Percentiles rank a stretch among this genome's conserved stretches.
Evolutionary conservation across 2,329 filamentous ascomycete genomes (phyloP).

Genomic region (Trichoderma citrinoviride): DNA sequence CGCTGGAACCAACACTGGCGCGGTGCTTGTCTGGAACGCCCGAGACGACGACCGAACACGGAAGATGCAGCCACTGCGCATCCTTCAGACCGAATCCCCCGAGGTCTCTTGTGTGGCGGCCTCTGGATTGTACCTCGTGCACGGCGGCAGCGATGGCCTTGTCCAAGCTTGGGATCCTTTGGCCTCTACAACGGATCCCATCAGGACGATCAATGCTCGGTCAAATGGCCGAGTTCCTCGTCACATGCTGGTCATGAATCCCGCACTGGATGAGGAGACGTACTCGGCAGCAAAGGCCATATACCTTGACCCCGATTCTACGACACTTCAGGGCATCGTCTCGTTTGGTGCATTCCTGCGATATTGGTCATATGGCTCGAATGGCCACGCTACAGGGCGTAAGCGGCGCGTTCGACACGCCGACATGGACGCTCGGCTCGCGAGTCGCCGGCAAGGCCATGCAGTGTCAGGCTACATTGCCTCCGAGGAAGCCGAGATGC

Average conservation of each 20-base stretch:
- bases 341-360: slow-evolving; percentile 83
- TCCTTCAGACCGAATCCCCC: slow-evolving; percentile 87
- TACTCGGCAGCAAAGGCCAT: slow-evolving; percentile 82
- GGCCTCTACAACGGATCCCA: slow-evolving; percentile 71
- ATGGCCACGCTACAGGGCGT: slow-evolving; percentile 68
- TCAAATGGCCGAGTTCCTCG: slow-evolving; percentile 81
- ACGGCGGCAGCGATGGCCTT: slow-evolving; percentile 90
- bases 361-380: slow-evolving; percentile 92
- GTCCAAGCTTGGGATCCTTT: slow-evolving; percentile 98
- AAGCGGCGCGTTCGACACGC: slow-evolving; percentile 77
- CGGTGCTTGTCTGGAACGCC: slow-evolving; percentile 81
- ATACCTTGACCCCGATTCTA: slow-evolving; percentile 82
- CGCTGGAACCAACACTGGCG: slow-evolving; percentile 74
- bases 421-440: slow-evolving; percentile 48
- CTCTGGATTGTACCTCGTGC: slow-evolving; percentile 82
- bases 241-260: slow-evolving; percentile 54
- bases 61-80: slow-evolving; percentile 66
- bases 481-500: slow-evolving; percentile 79
- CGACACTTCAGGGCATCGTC: slow-evolving; percentile 78
- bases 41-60: slow-evolving; percentile 53
- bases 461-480: slow-evolving; percentile 79
- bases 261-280: slow-evolving; percentile 65
- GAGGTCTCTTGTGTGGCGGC: slow-evolving; percentile 79
- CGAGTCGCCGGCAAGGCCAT: slow-evolving; percentile 57
- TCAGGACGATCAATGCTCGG: slow-evolving; percentile 82